Base-by-base conservation (phyloP, 441 rosid species). In the Erysimum cheiri region DNA sequence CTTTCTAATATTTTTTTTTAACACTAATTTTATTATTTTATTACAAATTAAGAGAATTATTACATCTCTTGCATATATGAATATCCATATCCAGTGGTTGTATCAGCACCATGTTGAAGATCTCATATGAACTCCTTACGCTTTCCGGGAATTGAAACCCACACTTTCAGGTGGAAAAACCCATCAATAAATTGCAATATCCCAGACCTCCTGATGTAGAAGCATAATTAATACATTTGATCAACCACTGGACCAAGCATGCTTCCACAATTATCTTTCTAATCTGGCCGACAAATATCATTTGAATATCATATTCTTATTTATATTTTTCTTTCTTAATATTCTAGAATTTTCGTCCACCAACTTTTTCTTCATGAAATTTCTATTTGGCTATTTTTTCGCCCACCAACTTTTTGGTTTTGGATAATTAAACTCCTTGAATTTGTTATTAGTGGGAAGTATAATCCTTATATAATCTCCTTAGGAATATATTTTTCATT, bases 391-490 rank as follows among this genome's bases (percentile, higher is more conserved):
- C 49, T 28, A 35, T 54, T 43, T 1, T 32, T 53, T 13, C 9
- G 14, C 40, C 76, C 36, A 47, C 59, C 59, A 64, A 47, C 44
- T 11, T 14, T 37, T 64, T 57, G 24, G 26, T 14, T 40, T 46
- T 15, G 12, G 31, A 55, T 54, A 12, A 14, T 44, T 19, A 24
- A 24, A 24, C 40, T 40, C 54, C 11, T 31, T 61, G 32, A 11
- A 6, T 36, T 63, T 55, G 48, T 43, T 26, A 35, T 60, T 37
- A 8, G 36, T 14, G 48, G 46, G 32, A 1, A 14, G 14, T 14
- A 10, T 17, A 4, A 69, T 15, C 10, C 32, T 24, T 22, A 10
- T 31, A 62, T 8, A 56, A 19, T n/a, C 0, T 14, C 28, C 17
- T n/a, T 32, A 5, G 24, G 15, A 8, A 47, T 59, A 28, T 39